Percentiles rank a stretch among this genome's conserved stretches.
Evolutionary conservation across 257 asterid species (phyloP).

Genomic region (Cruciata laevipes): DNA sequence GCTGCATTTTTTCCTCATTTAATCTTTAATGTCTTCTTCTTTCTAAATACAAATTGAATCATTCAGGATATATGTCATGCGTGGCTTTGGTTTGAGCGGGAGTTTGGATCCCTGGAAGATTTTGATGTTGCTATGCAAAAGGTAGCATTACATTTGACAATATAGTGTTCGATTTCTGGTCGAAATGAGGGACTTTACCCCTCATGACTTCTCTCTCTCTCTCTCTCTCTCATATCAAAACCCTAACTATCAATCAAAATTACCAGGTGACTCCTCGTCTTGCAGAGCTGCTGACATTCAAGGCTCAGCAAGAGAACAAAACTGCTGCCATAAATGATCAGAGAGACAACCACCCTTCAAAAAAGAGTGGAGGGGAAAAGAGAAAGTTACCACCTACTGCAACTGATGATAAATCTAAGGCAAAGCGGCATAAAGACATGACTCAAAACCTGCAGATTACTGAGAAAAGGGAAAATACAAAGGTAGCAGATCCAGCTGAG

Average conservation of each 20-base stretch:
- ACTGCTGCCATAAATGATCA: slow-evolving; percentile 31
- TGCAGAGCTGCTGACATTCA: slow-evolving; percentile 74
- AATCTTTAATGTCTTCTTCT: slow-evolving; percentile 59
- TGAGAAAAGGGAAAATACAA: slow-evolving; percentile 31
- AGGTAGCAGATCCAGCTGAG: slow-evolving; percentile 30
- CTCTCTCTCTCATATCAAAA: neutral
- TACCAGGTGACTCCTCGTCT: slow-evolving; percentile 89
- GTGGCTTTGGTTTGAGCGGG: slow-evolving; percentile 96
- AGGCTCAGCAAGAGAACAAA: slow-evolving; percentile 68
- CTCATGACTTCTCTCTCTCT: neutral
- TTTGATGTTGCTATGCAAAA: slow-evolving; percentile 76
- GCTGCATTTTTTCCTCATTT: slow-evolving; percentile 5
- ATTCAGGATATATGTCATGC: slow-evolving; percentile 91
- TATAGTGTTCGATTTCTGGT: neutral
- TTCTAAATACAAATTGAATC: slow-evolving; percentile 66
- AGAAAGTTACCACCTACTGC: slow-evolving; percentile 51
- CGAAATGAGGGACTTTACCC: neutral
- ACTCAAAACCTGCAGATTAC: slow-evolving; percentile 33
- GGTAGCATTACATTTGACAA: slow-evolving; percentile 31
- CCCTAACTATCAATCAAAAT: slow-evolving; percentile 12
- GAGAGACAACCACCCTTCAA: slow-evolving; percentile 35
- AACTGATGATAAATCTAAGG: slow-evolving; percentile 44
- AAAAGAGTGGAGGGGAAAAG: slow-evolving; percentile 58
- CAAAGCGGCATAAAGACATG: slow-evolving; percentile 60
- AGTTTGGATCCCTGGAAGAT: slow-evolving; percentile 73